Evolutionary conservation across 192 early-diverging fungal genomes (phyloP).

Genomic region (Ambispora gerdemannii): DNA sequence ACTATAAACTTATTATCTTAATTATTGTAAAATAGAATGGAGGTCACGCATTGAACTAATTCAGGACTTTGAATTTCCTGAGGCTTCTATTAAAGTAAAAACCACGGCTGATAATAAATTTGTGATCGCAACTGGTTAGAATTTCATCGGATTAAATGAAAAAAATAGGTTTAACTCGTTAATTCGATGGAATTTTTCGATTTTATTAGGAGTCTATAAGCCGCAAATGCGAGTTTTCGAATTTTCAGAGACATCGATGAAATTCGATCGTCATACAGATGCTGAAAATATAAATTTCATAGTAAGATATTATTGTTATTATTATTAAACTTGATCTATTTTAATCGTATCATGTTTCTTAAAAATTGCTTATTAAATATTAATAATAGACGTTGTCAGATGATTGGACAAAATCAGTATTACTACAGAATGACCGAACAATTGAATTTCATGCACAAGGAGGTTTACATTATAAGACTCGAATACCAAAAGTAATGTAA

Average conservation of each 20-base stretch:
- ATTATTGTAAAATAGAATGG: conserved; percentile 62
- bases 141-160: too few species aligned
- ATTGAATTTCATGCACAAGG: conserved; percentile 94
- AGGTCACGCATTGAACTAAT: conserved; percentile 90
- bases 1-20: background rate
- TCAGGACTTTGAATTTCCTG: conserved; percentile 98
- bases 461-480: conserved; percentile 89
- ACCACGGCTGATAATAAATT: conserved; percentile 81
- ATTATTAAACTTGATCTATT: background rate
- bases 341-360: background rate
- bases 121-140: conserved; percentile 81
- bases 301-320: conserved; percentile 32
- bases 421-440: conserved; percentile 84
- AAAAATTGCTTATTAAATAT: background rate
- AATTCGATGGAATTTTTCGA: background rate
- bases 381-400: conserved; percentile 75
- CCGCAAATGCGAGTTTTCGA: conserved; percentile 96
- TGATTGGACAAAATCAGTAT: conserved; percentile 96
- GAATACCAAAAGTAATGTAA: conserved; percentile 76
- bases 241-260: conserved; percentile 90
- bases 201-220: conserved; percentile 77
- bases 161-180: too few species aligned
- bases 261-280: conserved; percentile 96
- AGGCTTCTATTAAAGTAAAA: conserved; percentile 82
- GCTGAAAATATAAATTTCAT: conserved; percentile 85